A percentile compares a stretch with the other conserved stretches of the same genome.
phyloP scores from a whole-genome alignment of 2,329 filamentous ascomycete species.

The Chrysoporthe deuterocubensis region DNA sequence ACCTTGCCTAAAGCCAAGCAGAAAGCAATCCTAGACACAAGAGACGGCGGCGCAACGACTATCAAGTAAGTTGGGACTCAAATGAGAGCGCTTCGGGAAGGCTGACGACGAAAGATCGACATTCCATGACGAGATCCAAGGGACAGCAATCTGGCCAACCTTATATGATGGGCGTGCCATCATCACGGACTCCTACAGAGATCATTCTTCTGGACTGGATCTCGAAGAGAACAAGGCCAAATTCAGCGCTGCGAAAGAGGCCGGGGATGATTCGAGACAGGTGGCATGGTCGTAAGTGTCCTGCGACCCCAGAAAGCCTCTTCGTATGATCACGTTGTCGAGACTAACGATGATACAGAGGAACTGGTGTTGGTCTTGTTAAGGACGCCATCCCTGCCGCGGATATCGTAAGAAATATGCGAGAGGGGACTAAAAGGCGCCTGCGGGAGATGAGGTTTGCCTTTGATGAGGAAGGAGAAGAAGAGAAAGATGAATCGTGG shows the following conservation, averaged over 20 bases:
- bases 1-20: conserved; percentile 46
- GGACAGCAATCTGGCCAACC: conserved; percentile 44
- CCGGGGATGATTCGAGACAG: conserved; percentile 41
- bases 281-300: conserved; percentile 40
- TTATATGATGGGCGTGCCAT: conserved; percentile 51
- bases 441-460: conserved; percentile 37
- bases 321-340: neutral
- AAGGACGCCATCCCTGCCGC: conserved; percentile 45
- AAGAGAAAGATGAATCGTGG: conserved; percentile 24
- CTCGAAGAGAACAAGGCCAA: conserved; percentile 47
- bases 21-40: conserved; percentile 44
- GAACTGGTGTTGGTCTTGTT: conserved; percentile 51
- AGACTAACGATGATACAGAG: conserved; percentile 33
- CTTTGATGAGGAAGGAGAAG: conserved; percentile 27
- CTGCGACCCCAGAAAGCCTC: too few relatives aligned
- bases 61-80: conserved; percentile 43
- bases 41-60: conserved; percentile 50
- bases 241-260: conserved; percentile 43
- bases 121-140: conserved; percentile 48
- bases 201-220: conserved; percentile 44
- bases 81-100: neutral
- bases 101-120: conserved; percentile 33
- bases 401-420: conserved; percentile 48
- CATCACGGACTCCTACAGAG: conserved; percentile 44
- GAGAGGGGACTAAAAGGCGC: conserved; percentile 42